phyloP scores from a whole-genome alignment of 495 filamentous ascomycete genomes.

The Penicillium macrosclerotiorum region DNA sequence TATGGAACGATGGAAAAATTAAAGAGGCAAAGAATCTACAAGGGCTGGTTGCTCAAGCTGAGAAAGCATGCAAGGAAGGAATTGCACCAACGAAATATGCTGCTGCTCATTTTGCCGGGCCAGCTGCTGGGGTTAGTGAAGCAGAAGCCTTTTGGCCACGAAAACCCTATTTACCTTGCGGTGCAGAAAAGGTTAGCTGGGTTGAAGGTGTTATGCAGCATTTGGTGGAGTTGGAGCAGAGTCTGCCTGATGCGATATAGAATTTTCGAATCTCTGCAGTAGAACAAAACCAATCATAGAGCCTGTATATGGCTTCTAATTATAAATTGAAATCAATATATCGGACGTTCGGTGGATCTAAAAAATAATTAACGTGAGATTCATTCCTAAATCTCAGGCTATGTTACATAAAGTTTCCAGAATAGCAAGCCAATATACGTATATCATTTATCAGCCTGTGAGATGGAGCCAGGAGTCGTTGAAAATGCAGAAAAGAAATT shows the following conservation, averaged over 20 bases:
- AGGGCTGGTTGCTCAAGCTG: slow-evolving; percentile 67
- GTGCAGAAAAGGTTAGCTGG: slow-evolving; percentile 22
- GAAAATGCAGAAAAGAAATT: no score
- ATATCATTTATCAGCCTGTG: no score
- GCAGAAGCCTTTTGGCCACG: slow-evolving; percentile 24
- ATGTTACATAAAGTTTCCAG: no score
- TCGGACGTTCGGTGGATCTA: no score
- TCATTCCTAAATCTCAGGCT: no score
- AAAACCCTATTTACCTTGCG: slow-evolving; percentile 22
- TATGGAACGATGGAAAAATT: slow-evolving; percentile 60
- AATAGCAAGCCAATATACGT: no score
- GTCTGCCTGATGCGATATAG: slow-evolving; percentile 22
- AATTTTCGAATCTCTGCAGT: background rate
- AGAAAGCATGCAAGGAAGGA: slow-evolving; percentile 79
- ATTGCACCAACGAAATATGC: slow-evolving; percentile 65
- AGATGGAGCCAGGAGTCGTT: no score
- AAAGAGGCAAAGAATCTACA: slow-evolving; percentile 67
- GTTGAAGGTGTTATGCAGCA: slow-evolving; percentile 24
- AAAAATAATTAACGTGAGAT: no score
- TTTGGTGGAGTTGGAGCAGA: slow-evolving; percentile 19
- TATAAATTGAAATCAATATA: no score
- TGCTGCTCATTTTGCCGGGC: slow-evolving; percentile 34
- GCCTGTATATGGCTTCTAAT: no score
- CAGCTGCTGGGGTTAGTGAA: slow-evolving; percentile 16
- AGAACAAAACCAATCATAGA: no score